phyloP scores from a whole-genome alignment of 208 protist genomes.

The Leishmania amazonensis region DNA sequence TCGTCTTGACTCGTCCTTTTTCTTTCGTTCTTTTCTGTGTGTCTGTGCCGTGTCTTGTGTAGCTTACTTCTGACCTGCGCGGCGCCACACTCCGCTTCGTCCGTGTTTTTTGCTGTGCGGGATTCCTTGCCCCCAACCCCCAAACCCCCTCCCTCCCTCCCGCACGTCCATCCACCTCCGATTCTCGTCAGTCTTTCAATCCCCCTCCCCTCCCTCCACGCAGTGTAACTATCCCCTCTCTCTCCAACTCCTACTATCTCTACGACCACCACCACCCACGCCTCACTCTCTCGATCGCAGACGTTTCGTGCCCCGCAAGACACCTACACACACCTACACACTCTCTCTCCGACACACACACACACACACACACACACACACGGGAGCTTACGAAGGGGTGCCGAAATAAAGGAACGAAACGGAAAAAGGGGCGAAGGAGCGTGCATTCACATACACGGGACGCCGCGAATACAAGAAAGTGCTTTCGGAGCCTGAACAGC shows the following conservation, averaged over 20 bases:
- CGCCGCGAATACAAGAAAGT: too few species aligned
- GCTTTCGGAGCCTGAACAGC: not conserved
- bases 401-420: not conserved
- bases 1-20: not conserved
- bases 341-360: not conserved
- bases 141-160: not conserved
- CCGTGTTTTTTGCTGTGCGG: not conserved
- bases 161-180: not conserved
- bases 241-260: not conserved
- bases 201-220: not conserved
- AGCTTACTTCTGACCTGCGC: not conserved
- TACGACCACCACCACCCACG: not conserved
- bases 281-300: not conserved
- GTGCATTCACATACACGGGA: not conserved
- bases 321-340: not conserved
- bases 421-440: not conserved
- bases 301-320: not conserved
- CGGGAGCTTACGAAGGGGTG: not conserved
- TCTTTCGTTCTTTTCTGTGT: not conserved
- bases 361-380: not conserved
- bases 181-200: not conserved
- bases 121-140: not conserved
- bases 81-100: not conserved
- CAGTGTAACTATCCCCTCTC: not conserved
- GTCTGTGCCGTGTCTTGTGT: not conserved